Base-by-base conservation (phyloP, 2,329 filamentous ascomycete species). In the Lachnellula cervina region DNA sequence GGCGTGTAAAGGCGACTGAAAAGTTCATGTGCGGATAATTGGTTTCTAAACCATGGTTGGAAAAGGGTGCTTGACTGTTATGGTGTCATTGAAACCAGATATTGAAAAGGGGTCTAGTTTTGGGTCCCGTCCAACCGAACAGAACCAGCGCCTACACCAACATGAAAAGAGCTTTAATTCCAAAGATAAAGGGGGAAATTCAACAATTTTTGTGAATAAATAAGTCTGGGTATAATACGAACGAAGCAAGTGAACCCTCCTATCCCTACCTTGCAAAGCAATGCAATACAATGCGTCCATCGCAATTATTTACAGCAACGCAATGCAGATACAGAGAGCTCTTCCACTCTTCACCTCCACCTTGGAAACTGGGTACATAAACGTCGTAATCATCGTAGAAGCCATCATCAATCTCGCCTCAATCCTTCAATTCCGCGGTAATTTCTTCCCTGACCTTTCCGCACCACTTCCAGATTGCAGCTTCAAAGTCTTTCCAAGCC, bases 391-490 rank as follows among this genome's bases (percentile, higher is more conserved):
- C 34, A 40, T 57, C 56, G 38, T 54, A 32, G 17, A 40, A 28
- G 17, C 35, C 35, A 54, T 54, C 44, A 21, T 51, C 23, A 50
- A 46, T 37, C 40, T 55, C 32, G 17, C 21, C 32, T 64, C 55
- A 66, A 25, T 54, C 58, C 48, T 61, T 68, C 62, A 82, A 71
- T 64, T 97, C 93, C 47, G 80, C 79, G 42, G 86, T 81, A 62
- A 97, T 83, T 75, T 97, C 93, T 69, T 89, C 85, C 35, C 94
- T 80, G 7, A 97, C 90, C 55, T 82, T 85, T 62, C 79, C 80
- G 71, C 88, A 91, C 94, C 94, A 99, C 67, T 83, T 78, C 69
- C 90, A 80, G 49, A 99, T 78, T 28, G 91, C 91, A 5, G 82
- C 77, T 70, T 99, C 92, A 61, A 99, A 95, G 54, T 86, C 82